Evolutionary conservation across 1,284 basidiomycete species (phyloP).

Genomic region (Mixia osmundae): DNA sequence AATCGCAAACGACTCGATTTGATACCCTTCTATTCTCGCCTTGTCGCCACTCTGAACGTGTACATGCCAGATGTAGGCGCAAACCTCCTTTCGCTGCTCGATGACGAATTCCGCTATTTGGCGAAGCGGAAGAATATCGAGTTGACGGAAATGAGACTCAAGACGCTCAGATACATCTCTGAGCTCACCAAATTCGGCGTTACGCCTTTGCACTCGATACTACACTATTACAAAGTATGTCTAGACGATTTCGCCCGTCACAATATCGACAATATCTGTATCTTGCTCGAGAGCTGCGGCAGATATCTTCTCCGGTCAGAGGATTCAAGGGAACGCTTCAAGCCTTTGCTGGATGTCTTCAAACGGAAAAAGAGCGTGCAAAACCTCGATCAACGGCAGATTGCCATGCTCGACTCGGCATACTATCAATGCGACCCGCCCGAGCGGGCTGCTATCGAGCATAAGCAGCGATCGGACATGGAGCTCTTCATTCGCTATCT

Average conservation of each 20-base stretch:
- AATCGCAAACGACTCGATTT: conserved; percentile 64
- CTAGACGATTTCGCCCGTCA: conserved; percentile 79
- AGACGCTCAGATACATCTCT: conserved; percentile 74
- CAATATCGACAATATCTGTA: conserved; percentile 81
- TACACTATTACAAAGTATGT: conserved; percentile 91
- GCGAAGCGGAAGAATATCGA: conserved; percentile 84
- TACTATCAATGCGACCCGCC: conserved; percentile 99
- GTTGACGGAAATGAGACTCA: conserved; percentile 55
- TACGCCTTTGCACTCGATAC: conserved; percentile 72
- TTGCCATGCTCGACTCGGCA: conserved; percentile 81
- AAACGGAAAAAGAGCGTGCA: conserved; percentile 75
- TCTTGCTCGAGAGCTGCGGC: conserved; percentile 81
- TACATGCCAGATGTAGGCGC: conserved; percentile 85
- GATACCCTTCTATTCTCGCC: conserved; percentile 73
- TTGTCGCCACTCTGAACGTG: conserved; percentile 62
- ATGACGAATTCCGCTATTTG: conserved; percentile 90
- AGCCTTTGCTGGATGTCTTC: conserved; percentile 64
- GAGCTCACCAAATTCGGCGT: conserved; percentile 88
- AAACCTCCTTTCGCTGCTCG: conserved; percentile 66
- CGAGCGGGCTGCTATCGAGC: conserved; percentile 59
- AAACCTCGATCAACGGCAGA: conserved; percentile 74
- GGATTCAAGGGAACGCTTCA: conserved; percentile 40
- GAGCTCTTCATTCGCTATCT: conserved; percentile 84
- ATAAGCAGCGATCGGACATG: conserved; percentile 64
- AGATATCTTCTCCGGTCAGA: conserved; percentile 71